Base-by-base conservation (phyloP, 2,329 filamentous ascomycete species). In the Ascochyta lentis region DNA sequence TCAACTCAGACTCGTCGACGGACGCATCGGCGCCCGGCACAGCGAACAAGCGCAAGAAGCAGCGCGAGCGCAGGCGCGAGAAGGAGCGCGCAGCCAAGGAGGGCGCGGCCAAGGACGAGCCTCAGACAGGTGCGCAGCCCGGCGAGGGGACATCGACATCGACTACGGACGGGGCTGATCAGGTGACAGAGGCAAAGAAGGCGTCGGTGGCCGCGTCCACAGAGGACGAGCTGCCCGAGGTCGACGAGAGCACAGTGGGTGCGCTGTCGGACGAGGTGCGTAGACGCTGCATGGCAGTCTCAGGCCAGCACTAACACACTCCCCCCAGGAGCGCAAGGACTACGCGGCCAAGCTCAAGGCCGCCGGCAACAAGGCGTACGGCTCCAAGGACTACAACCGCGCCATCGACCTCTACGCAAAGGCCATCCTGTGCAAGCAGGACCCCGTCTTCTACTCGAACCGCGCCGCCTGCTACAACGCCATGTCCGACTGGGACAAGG, bases 381-480 rank as follows among this genome's bases (percentile, higher is more conserved):
- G 92, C 58, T 87, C 88, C 66, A 98, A 97, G 80, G 90, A 96
- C 71, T 97, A 97, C 80, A 89, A 92, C 78, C 88, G 86, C 69
- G 95, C 95, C 65, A 99, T 99, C 73, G 90, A 93, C 4, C 87
- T 99, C 33, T 99, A 99, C 80, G 91, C 91, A 65, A 91, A 96
- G 80, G 95, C 95, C 46, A 96, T 99, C 69, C 81, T 98, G 47
- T 98, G 95, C 89, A 96, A 95, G 81, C 89, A 93, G 54, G 95
- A 99, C 72, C 92, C 95, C 29, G 93, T 99, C 76, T 99, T 95
- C 84, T 99, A 96, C 84, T 98, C 95, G 62, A 99, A 99, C 84
- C 90, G 95, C 68, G 95, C 95, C 54, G 95, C 95, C 50, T 99
- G 95, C 84, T 96, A 92, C 81, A 98, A 96, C 76, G 92, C 95